Conservation (phyloP, 1,284 basidiomycete genomes). For the Boletus holoroseus region DNA sequence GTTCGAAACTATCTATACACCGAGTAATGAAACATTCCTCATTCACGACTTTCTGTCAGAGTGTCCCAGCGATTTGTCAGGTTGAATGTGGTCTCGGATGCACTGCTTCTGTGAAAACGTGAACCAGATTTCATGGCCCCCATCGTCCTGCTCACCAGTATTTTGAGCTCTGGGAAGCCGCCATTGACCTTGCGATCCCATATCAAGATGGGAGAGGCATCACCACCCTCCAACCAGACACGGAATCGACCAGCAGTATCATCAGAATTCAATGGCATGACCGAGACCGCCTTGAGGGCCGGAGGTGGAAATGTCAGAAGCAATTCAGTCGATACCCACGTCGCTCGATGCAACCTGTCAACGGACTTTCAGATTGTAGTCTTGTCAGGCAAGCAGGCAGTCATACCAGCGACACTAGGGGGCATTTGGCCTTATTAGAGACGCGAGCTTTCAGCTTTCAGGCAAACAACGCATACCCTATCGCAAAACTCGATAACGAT, state of each 20-base stretch:
- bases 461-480: constrained; percentile 48
- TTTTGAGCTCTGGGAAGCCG: constrained; percentile 85
- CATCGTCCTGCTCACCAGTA: constrained; percentile 49
- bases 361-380: constrained; percentile 1
- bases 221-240: constrained; percentile 65
- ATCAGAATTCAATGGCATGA: constrained; percentile 71
- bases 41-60: constrained; percentile 50
- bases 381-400: not conserved
- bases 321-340: constrained; percentile 85
- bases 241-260: constrained; percentile 86
- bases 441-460: not conserved
- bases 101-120: constrained; percentile 67
- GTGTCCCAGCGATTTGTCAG: constrained; percentile 75
- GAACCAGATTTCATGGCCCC: not conserved
- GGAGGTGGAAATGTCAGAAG: constrained; percentile 84
- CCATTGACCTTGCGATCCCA: constrained; percentile 87
- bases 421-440: constrained; percentile 1
- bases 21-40: not conserved
- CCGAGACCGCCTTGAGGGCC: constrained; percentile 55
- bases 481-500: constrained; percentile 83
- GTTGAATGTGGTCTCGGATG: constrained; percentile 75
- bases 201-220: constrained; percentile 41
- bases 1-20: constrained; percentile 4
- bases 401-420: constrained; percentile 69
- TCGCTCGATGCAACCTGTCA: constrained; percentile 75